Evolutionary conservation across 192 early-diverging fungal species (phyloP).

Genomic region (Spinellus fusiger): DNA sequence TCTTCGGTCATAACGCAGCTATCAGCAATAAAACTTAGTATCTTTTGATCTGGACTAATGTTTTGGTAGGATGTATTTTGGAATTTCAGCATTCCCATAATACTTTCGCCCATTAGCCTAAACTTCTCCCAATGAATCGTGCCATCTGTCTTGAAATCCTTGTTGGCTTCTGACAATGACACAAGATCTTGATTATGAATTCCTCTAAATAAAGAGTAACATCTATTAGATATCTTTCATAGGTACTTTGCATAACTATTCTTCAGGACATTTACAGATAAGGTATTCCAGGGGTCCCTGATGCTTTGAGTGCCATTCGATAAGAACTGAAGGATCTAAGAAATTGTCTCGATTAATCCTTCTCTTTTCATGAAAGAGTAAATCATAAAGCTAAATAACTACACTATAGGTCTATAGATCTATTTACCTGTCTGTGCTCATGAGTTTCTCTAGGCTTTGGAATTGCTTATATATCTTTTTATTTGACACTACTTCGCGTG

Average conservation of each 20-base stretch:
- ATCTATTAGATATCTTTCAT: background rate
- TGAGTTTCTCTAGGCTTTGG: conserved; percentile 55
- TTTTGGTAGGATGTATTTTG: conserved; percentile 14
- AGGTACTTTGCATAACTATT: background rate
- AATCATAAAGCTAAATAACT: background rate
- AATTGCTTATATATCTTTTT: conserved; percentile 48
- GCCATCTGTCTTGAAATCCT: conserved; percentile 55
- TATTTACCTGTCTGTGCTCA: conserved; percentile 52
- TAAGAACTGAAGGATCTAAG: conserved; percentile 55
- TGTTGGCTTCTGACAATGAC: conserved; percentile 67
- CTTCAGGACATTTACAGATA: conserved; percentile 56
- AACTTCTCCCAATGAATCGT: conserved; percentile 71
- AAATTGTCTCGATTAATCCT: too few relatives aligned
- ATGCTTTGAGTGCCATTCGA: conserved; percentile 51
- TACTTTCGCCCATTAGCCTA: conserved; percentile 44
- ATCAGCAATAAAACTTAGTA: conserved; percentile 20
- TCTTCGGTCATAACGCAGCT: conserved; percentile 20
- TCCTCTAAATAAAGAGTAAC: conserved; percentile 1
- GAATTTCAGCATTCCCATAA: conserved; percentile 20
- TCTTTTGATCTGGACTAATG: conserved; percentile 9
- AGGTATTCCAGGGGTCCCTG: conserved; percentile 61
- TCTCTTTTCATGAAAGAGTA: background rate
- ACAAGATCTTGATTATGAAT: conserved; percentile 66
- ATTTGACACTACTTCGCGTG: conserved; percentile 41
- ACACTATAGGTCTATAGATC: background rate